phyloP scores from a whole-genome alignment of 306 rosid species.

The Senna siamea region DNA sequence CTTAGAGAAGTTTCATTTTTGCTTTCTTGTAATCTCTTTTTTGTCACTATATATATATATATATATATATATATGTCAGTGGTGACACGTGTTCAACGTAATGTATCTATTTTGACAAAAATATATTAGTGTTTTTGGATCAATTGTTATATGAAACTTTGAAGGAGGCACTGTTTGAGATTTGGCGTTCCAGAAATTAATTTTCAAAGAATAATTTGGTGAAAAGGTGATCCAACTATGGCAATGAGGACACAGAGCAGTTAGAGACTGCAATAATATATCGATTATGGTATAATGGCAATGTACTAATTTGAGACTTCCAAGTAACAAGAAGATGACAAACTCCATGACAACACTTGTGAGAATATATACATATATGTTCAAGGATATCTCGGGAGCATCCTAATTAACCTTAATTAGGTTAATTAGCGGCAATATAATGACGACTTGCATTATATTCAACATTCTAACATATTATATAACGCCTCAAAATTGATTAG shows the following conservation, averaged over 20 bases:
- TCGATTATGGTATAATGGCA: neutral
- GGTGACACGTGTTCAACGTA: neutral
- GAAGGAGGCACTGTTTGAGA: conserved; percentile 28
- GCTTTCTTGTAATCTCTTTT: no score
- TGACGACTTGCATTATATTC: no score
- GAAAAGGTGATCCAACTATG: conserved; percentile 45
- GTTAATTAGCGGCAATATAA: no score
- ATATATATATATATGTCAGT: no score
- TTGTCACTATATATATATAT: no score
- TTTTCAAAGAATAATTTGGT: conserved; percentile 39
- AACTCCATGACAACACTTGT: conserved; percentile 49
- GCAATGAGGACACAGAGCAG: conserved; percentile 50
- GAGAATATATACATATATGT: no score
- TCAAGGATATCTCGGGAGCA: no score
- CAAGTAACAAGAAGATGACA: conserved; percentile 54
- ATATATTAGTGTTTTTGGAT: neutral
- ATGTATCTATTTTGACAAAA: neutral
- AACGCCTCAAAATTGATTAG: no score
- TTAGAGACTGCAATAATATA: conserved; percentile 38
- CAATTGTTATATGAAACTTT: neutral
- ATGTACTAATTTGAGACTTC: conserved; percentile 3
- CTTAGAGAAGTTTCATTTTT: no score
- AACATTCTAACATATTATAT: no score
- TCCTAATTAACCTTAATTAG: no score
- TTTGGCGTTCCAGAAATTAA: conserved; percentile 25